A percentile compares a stretch with the other conserved stretches of the same genome.
phyloP scores from a whole-genome alignment of 2,329 filamentous ascomycete genomes.

The Aureobasidium sp. region DNA sequence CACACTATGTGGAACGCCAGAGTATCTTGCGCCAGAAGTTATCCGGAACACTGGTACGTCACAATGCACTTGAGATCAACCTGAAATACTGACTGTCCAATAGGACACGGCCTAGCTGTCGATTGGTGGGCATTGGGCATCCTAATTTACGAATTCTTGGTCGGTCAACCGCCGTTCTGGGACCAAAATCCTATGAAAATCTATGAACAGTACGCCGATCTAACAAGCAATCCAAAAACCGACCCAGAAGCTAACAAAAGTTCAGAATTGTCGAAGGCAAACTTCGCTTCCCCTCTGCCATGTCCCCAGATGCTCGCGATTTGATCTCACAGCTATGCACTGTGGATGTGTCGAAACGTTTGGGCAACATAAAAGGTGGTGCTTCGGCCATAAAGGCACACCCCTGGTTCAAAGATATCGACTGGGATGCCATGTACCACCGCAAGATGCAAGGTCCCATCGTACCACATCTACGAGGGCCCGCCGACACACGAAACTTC shows the following conservation, averaged over 20 bases:
- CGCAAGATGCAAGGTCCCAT: slow-evolving; percentile 61
- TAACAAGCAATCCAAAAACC: not conserved
- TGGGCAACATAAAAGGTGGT: slow-evolving; percentile 71
- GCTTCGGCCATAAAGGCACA: slow-evolving; percentile 64
- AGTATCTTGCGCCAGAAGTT: slow-evolving; percentile 77
- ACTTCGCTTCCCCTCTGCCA: slow-evolving; percentile 60
- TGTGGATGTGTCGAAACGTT: slow-evolving; percentile 65
- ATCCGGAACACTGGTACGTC: slow-evolving; percentile 65
- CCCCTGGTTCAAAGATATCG: slow-evolving; percentile 62
- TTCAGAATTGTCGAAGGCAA: slow-evolving; percentile 68
- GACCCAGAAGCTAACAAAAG: not conserved
- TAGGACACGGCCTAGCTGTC: slow-evolving; percentile 59
- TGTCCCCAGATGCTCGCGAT: slow-evolving; percentile 62
- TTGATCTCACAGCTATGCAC: slow-evolving; percentile 70
- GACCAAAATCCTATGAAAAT: slow-evolving; percentile 81
- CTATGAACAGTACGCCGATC: slow-evolving; percentile 53
- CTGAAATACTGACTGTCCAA: not conserved
- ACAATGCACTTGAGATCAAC: not conserved
- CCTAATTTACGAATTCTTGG: slow-evolving; percentile 74
- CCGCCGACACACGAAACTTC: slow-evolving; percentile 72
- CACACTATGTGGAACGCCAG: slow-evolving; percentile 73
- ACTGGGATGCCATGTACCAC: slow-evolving; percentile 65
- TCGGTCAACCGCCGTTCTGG: slow-evolving; percentile 81
- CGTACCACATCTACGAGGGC: slow-evolving; percentile 61
- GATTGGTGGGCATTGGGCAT: slow-evolving; percentile 87